Evolutionary conservation across 176 grass and related monocot species (phyloP), one percentile per base, ranked within the genome.

Genomic region (Pontederia crassipes): DNA sequence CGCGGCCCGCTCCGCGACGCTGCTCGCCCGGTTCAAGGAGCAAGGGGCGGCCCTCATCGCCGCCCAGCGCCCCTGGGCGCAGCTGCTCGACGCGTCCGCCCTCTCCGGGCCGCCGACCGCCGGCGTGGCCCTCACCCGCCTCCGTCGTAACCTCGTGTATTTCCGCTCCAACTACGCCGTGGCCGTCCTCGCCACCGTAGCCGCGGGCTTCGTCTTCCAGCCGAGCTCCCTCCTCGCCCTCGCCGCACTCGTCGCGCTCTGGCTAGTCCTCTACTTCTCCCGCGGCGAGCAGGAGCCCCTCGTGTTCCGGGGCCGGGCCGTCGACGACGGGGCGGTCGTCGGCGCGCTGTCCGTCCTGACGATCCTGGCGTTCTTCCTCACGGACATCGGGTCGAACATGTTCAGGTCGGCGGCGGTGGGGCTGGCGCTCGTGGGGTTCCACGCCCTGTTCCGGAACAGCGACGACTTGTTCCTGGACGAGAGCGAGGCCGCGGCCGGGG

Each of bases 221-320:
- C 20, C 20, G 20, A 24, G 20, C 20, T 24, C 20, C 20, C 20
- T 24, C 20, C 20, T 24, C 20, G 20, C 20, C 20, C 20, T 24
- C 20, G 20, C 20, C 20, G 20, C 20, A 24, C 93, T 98, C 68
- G 70, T 64, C 69, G 79, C 76, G 32, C 79, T 87, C 2, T 98
- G 93, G 93, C 81, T 98, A 79, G 91, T 85, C 69, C 87, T 98
- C 67, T 98, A 98, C 77, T 88, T 92, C 61, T 80, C 81, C 18
- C 88, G 84, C 4, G 75, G 59, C 20, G 76, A 51, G 73, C 32
- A 40, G 32, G 32, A 40, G 6, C 87, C 87, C 49, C 80, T 98
- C 32, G 57, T 75, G n/a, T 11, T 92, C 49, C 28, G 88, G 29
- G 84, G 84, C 1, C 62, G 46, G 16, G 77, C 83, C 62, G 78